Evolutionary conservation across 225 moss, liverwort and hornwort genomes (phyloP), one percentile per base, ranked within the genome.

Genomic region (Pleurozium schreberi): DNA sequence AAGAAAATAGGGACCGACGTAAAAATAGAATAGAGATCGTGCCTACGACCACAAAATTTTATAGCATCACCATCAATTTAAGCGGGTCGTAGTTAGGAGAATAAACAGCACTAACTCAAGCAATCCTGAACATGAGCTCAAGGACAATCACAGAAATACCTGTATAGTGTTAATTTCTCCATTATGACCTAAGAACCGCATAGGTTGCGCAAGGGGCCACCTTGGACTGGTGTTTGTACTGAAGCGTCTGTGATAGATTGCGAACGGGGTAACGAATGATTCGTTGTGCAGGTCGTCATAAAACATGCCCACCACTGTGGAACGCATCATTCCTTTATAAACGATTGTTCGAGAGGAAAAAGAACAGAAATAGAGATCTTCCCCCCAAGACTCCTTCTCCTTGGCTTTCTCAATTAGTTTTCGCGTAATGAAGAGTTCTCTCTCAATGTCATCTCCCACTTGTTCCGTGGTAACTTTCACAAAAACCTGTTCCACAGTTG

Each of bases 141-240:
- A 86, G 43, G 81, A 76, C 45, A 11, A 84, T 76, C 61, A 82
- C 45, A 81, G 57, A 77, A 88, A 79, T 91, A 96, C 97, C 96
- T 98, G 97, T 80, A 98, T 90, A 65, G 97, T 98, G 78, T 98
- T 98, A 76, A 98, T 98, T 91, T 98, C 97, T 68, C 97, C 97
- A 89, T 98, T 98, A 80, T 98, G 97, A 77, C 97, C 97, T 88
- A 98, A 84, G 92, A 98, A 98, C 85, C 97, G 93, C 97, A 98
- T 96, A 19, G 97, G 97, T 90, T 98, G 97, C 66, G 97, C 97
- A 86, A 98, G 94, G 33, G 96, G 96, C 97, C 97, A 98, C 87
- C 96, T 93, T 88, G 97, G 97, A 90, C 89, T 98, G 30, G 97
- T 98, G 82, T 98, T 98, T 30, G 97, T 98, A 81, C 97, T 98